These are phyloP conservation scores for Puccinellia tenuiflora DNA, from an alignment of 176 grass and related monocot genomes.

Conservation along the genomic window DNA sequence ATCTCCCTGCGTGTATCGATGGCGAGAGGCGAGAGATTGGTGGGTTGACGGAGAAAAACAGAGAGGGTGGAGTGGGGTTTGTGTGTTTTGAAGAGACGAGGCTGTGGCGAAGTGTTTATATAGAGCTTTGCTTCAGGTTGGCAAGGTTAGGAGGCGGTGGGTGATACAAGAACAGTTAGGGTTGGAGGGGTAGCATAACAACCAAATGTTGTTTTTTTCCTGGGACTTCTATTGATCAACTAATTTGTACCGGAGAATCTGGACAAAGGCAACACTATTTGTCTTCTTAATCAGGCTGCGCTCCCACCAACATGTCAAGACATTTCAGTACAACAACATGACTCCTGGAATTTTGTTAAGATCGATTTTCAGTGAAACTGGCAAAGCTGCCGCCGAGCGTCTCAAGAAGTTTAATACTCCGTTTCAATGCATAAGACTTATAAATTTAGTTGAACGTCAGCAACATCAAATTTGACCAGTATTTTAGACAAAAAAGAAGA, in stretches of 20 bases:
- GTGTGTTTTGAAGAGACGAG: conserved; percentile 9
- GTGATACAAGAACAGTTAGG: conserved; percentile 32
- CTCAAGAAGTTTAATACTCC: too few relatives aligned
- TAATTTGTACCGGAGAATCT: neutral
- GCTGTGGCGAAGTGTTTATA: neutral
- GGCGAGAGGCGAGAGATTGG: neutral
- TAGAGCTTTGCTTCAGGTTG: conserved; percentile 8
- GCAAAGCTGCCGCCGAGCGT: too few relatives aligned
- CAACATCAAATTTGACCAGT: too few relatives aligned
- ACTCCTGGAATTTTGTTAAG: neutral
- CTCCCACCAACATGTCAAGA: neutral
- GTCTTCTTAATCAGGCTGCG: neutral
- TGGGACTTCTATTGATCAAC: neutral
- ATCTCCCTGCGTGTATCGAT: neutral
- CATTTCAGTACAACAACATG: neutral
- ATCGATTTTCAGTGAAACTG: neutral
- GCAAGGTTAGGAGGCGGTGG: neutral
- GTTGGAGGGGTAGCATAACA: conserved; percentile 51
- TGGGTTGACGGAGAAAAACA: neutral
- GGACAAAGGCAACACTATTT: neutral
- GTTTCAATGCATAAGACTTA: too few relatives aligned
- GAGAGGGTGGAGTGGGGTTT: neutral
- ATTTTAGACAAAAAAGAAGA: too few relatives aligned
- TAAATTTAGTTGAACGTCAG: too few relatives aligned
- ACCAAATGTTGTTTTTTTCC: neutral